Evolutionary conservation across 176 grass and related monocot genomes (phyloP).

Genomic region (Oryza nivara): DNA sequence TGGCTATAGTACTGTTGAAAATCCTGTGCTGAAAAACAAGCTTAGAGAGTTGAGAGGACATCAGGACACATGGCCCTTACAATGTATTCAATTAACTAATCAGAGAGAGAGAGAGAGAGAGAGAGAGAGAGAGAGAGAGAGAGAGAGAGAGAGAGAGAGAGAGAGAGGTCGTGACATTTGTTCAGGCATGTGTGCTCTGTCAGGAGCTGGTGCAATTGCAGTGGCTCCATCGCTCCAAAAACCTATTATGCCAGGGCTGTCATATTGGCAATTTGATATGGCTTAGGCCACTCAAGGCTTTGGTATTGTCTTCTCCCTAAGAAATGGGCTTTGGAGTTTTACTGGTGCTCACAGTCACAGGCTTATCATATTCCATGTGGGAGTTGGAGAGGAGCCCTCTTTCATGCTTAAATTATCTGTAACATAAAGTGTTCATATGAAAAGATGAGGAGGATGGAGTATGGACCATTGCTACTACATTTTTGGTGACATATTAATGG

Average conservation of each 20-base stretch:
- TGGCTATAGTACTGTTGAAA: slow-evolving; percentile 8
- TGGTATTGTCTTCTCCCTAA: slow-evolving; percentile 5
- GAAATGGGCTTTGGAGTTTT: not conserved
- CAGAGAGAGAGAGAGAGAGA: slow-evolving; percentile 26
- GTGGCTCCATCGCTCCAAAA: slow-evolving; percentile 12
- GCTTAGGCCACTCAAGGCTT: slow-evolving; percentile 25
- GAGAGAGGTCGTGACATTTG: slow-evolving; percentile 37
- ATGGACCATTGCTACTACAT: slow-evolving; percentile 33
- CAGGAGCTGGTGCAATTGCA: slow-evolving; percentile 33
- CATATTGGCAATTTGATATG: slow-evolving; percentile 11
- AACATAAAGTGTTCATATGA: slow-evolving; percentile 12
- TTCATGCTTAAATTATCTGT: slow-evolving; percentile 31
- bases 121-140: slow-evolving; percentile 40
- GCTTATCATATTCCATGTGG: slow-evolving; percentile 33
- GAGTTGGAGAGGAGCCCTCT: slow-evolving; percentile 34
- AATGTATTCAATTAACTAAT: not conserved
- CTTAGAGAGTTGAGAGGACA: slow-evolving; percentile 2
- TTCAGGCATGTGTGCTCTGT: slow-evolving; percentile 35
- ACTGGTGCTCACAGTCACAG: slow-evolving; percentile 12
- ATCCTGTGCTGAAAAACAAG: not conserved
- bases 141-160: slow-evolving; percentile 33
- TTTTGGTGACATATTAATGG: slow-evolving; percentile 26
- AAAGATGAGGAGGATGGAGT: not conserved
- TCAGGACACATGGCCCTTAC: slow-evolving; percentile 8
- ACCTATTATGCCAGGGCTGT: slow-evolving; percentile 19